Evolutionary conservation across 768 basidiomycete species (phyloP), one percentile per base, ranked within the genome.

Genomic region (Baorangia bicolor): DNA sequence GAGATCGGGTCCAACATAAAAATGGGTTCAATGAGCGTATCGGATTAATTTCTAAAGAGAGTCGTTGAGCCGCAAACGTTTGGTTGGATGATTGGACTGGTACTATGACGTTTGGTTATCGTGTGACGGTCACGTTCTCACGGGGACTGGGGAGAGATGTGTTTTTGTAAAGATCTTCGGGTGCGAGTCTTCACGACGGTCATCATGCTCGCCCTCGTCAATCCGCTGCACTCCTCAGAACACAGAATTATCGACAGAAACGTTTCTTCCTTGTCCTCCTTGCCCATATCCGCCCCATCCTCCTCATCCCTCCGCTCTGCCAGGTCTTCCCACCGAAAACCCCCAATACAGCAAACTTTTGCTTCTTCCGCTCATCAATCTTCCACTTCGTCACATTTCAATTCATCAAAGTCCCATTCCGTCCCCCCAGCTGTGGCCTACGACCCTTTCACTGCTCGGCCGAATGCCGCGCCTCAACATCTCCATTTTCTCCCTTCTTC

Each of bases 171-270:
- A 69, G 53, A 57, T 64, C 51, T 8, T 47, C 23, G 16, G 31
- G 31, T 11, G 33, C 2, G 25, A 30, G 37, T 64, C 52, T 56
- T 60, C 49, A 43, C 61, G 38, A 59, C 61, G 20, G 31, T 56
- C 64, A 60, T 56, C 59, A 81, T 81, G 80, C 81, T 81, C 61
- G 80, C 80, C 55, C 75, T 81, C 53, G 79, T 79, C 61, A 74
- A 77, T 62, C 77, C 78, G 14, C 59, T 69, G n/a, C 65, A 68
- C 50, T 56, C 63, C 35, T 56, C 67, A 51, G 69, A 72, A 53
- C 70, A 66, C 52, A 66, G 62, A 55, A 46, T 44, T 3, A 61
- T 66, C 44, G 77, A 71, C 41, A 65, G 68, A 58, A 66, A 61
- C 64, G 21, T 73, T 0, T 30, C 60, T 1, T 62, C 59, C 21